These are phyloP conservation scores for Onygenales sp. DNA, from an alignment of 2,329 filamentous ascomycete species.

Conservation along the genomic window DNA sequence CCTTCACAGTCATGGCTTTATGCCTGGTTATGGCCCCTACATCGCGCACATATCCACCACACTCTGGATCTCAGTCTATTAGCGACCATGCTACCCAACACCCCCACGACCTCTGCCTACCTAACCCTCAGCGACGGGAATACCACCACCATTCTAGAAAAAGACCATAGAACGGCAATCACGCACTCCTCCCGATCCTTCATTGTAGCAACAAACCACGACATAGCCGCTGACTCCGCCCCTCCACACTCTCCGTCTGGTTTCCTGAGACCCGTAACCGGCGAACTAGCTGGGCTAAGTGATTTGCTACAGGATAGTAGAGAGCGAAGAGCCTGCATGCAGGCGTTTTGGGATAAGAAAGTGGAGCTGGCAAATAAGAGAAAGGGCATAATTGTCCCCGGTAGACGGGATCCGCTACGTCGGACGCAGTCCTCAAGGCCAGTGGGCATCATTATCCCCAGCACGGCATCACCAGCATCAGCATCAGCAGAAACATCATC, in stretches of 20 bases:
- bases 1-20: neutral
- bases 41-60: neutral
- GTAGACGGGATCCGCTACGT: neutral
- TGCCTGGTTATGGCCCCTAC: neutral
- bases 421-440: neutral
- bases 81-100: conserved; percentile 22
- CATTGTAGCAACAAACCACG: conserved; percentile 49
- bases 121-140: conserved; percentile 45
- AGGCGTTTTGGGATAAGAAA: conserved; percentile 29
- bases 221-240: conserved; percentile 22
- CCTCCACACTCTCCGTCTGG: conserved; percentile 13
- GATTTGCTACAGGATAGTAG: conserved; percentile 26
- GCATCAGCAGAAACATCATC: neutral
- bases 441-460: neutral
- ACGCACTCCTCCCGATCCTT: conserved; percentile 40
- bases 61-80: conserved; percentile 18
- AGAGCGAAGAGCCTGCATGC: conserved; percentile 26
- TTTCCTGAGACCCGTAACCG: conserved; percentile 12
- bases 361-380: conserved; percentile 9
- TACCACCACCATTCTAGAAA: conserved; percentile 44
- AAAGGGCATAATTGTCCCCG: neutral
- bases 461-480: neutral
- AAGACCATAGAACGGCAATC: conserved; percentile 41
- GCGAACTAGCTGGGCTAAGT: conserved; percentile 12
- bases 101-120: conserved; percentile 47